Evolutionary conservation across 768 basidiomycete species (phyloP), one percentile per base, ranked within the genome.

Genomic region (Tylopilus felleus): DNA sequence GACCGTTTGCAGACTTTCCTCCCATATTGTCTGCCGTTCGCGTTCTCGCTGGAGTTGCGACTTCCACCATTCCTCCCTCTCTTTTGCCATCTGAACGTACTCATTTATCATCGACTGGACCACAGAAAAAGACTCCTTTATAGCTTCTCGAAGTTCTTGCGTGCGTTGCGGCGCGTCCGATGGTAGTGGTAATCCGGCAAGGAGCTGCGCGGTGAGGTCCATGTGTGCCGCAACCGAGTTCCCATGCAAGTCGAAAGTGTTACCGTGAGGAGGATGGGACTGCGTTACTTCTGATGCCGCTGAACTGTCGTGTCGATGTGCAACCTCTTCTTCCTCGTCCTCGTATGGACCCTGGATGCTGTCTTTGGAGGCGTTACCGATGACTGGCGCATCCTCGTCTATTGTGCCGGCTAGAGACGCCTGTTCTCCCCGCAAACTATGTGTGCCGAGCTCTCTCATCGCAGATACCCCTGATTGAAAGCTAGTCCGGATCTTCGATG

Each of bases 1-100:
- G 8, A 95, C 93, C 2, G 83, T 82, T 51, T 86, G 83, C 64
- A 98, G 70, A 67, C 90, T 95, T 72, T 93, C 87, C 71, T 96
- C 94, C 95, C 95, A 98, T 25, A 93, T 75, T 12, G 65, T 73
- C 63, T 85, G 83, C 23, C 84, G 75, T 60, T 79, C 75, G 45
- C 78, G 75, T 65, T 93, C 89, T 23, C 80, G 79, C 58, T 79
- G 79, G 10, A 93, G 73, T 60, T 83, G 80, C 28, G 76, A 71
- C 52, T 77, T 78, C 75, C 83, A 94, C 80, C 87, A 97, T 46
- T 80, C 79, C 58, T 97, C 95, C n/a, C 95, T 77, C 53, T 87
- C 85, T 51, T 77, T 75, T 6, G 79, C 75, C 82, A 94, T 90
- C 41, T 77, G 69, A 2, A 83, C 72, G 61, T 89, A 91, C 53